Percentiles rank a stretch among this genome's conserved stretches.
Evolutionary conservation across 2,329 filamentous ascomycete species (phyloP).

Genomic region (Pseudopyrenochaeta lycopersici): DNA sequence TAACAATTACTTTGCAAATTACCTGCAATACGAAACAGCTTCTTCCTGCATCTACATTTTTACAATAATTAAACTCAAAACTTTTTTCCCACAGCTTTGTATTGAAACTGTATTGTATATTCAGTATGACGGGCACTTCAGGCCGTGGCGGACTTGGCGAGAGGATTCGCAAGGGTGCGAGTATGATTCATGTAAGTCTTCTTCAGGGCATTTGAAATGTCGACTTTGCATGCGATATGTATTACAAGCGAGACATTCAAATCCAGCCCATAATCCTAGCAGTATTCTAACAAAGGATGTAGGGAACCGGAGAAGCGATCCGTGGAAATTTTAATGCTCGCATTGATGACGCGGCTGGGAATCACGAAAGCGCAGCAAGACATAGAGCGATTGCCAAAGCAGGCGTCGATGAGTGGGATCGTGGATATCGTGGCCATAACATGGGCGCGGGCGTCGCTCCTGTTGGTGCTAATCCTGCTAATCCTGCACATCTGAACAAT

Average conservation of each 20-base stretch:
- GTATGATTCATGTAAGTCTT: constrained; percentile 44
- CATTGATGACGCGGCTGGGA: constrained; percentile 44
- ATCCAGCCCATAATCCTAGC: too few species aligned
- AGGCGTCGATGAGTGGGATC: constrained; percentile 46
- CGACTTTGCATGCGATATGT: too few species aligned
- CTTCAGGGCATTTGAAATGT: neutral
- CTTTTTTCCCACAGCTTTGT: neutral
- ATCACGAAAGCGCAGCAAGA: constrained; percentile 36
- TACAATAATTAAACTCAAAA: neutral
- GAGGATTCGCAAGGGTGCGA: constrained; percentile 45
- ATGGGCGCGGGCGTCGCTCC: constrained; percentile 41
- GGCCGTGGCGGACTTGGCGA: constrained; percentile 37
- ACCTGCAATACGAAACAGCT: constrained; percentile 3
- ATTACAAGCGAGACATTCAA: too few species aligned
- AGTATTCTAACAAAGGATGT: constrained; percentile 14
- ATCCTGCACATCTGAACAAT: constrained; percentile 33
- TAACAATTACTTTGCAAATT: neutral
- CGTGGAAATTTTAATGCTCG: constrained; percentile 49
- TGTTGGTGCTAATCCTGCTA: constrained; percentile 28
- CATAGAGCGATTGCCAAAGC: constrained; percentile 43
- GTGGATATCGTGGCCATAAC: constrained; percentile 42
- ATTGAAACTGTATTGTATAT: neutral
- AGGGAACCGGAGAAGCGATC: constrained; percentile 51
- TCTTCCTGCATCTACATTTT: constrained; percentile 5
- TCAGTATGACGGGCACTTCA: constrained; percentile 34